Conservation (phyloP, 1,284 basidiomycete genomes). For the Cutaneotrichosporon daszewskae region DNA sequence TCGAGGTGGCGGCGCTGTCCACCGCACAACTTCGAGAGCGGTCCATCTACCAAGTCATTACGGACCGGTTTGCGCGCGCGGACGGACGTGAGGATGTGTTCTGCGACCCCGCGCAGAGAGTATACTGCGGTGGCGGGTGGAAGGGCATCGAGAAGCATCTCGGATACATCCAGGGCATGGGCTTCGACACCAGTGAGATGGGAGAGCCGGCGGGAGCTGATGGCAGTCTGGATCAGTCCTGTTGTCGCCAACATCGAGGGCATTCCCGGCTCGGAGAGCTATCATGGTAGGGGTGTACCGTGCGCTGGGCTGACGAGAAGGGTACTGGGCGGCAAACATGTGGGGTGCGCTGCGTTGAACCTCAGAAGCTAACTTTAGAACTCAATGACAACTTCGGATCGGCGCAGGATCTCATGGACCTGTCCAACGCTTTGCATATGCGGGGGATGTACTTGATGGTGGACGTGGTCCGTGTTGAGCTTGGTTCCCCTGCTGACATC, state of each 20-base stretch:
- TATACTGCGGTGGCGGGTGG: slow-evolving; percentile 46
- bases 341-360: slow-evolving; percentile 18
- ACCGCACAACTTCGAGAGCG: slow-evolving; percentile 32
- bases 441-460: slow-evolving; percentile 53
- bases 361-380: slow-evolving; percentile 16
- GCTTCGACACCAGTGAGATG: slow-evolving; percentile 43
- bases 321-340: slow-evolving; percentile 47
- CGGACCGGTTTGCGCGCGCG: slow-evolving; percentile 43
- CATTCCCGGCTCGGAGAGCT: slow-evolving; percentile 33
- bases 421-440: slow-evolving; percentile 48
- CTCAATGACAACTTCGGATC: slow-evolving; percentile 50
- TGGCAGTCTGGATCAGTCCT: slow-evolving; percentile 44
- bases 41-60: slow-evolving; percentile 46
- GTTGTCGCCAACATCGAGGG: slow-evolving; percentile 42
- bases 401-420: slow-evolving; percentile 45
- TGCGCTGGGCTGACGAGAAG: slow-evolving; percentile 18
- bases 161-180: slow-evolving; percentile 47
- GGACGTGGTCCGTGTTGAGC: slow-evolving; percentile 42
- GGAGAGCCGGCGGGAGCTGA: not conserved
- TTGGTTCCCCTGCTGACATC: not conserved
- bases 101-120: slow-evolving; percentile 26
- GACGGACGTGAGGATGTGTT: slow-evolving; percentile 21
- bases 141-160: slow-evolving; percentile 34
- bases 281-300: slow-evolving; percentile 42
- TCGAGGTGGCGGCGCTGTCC: slow-evolving; percentile 25